A percentile compares a stretch with the other conserved stretches of the same genome.
These are phyloP conservation scores for Allium sativum DNA, from an alignment of 106 monocot species.

Conservation along the genomic window DNA sequence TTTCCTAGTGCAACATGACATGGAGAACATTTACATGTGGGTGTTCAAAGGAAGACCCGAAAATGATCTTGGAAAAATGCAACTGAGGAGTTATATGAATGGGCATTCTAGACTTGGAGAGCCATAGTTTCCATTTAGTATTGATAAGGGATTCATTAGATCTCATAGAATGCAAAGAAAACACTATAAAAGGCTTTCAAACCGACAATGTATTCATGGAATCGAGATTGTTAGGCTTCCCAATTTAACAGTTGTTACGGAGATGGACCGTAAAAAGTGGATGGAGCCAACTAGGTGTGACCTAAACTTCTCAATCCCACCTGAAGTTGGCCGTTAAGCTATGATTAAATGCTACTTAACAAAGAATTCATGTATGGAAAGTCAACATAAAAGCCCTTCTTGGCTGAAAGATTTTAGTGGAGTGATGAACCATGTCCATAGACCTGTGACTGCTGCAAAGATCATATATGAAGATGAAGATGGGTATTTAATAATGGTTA, in stretches of 20 bases:
- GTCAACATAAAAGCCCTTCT: constrained; percentile 37
- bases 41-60: constrained; percentile 77
- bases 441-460: constrained; percentile 59
- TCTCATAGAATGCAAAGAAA: constrained; percentile 51
- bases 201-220: constrained; percentile 53
- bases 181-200: constrained; percentile 44
- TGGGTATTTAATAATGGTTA: constrained; percentile 54
- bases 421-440: constrained; percentile 45
- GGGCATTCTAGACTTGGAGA: constrained; percentile 47
- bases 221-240: constrained; percentile 41
- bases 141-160: constrained; percentile 40
- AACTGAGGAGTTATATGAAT: constrained; percentile 50
- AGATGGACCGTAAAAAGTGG: constrained; percentile 41
- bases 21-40: constrained; percentile 97
- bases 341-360: constrained; percentile 29
- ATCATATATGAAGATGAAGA: constrained; percentile 59
- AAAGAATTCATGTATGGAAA: constrained; percentile 27
- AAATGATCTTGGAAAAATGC: constrained; percentile 60
- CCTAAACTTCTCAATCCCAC: constrained; percentile 30
- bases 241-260: constrained; percentile 23
- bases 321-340: constrained; percentile 34
- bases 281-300: constrained; percentile 42
- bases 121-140: constrained; percentile 41
- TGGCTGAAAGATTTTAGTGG: constrained; percentile 57
- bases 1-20: constrained; percentile 77